These are phyloP conservation scores for Acephala macrosclerotiorum DNA, from an alignment of 2,329 filamentous ascomycete species.

Conservation along the genomic window DNA sequence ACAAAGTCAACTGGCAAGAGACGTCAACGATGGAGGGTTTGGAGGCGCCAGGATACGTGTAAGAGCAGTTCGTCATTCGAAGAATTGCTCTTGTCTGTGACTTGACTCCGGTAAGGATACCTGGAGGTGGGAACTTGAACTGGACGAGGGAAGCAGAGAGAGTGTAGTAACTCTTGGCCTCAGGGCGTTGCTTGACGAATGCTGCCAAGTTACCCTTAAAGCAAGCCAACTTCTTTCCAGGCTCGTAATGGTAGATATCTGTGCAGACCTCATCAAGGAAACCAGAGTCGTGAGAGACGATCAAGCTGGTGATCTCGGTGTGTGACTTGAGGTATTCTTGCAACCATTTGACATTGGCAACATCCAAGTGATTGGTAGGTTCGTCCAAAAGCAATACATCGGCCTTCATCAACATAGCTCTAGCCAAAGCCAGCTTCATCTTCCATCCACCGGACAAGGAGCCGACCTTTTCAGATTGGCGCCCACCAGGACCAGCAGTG, in stretches of 20 bases:
- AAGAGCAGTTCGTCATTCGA: constrained; percentile 90
- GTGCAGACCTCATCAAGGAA: constrained; percentile 98
- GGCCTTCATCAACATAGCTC: constrained; percentile 96
- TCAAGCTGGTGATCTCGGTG: constrained; percentile 94
- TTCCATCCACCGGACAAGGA: constrained; percentile 98
- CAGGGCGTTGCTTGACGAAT: constrained; percentile 89
- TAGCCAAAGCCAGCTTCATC: constrained; percentile 97
- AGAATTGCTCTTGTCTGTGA: constrained; percentile 93
- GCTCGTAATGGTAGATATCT: constrained; percentile 98
- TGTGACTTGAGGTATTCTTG: constrained; percentile 96
- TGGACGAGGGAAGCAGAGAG: constrained; percentile 86
- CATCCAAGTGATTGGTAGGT: constrained; percentile 98
- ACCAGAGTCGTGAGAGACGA: constrained; percentile 97
- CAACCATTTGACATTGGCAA: constrained; percentile 94
- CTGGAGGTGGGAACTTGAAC: constrained; percentile 98
- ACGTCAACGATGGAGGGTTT: constrained; percentile 91
- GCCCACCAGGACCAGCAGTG: constrained; percentile 85
- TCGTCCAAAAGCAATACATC: constrained; percentile 97
- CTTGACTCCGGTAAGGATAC: constrained; percentile 94
- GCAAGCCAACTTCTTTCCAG: constrained; percentile 88
- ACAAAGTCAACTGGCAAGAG: constrained; percentile 86
- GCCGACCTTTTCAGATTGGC: constrained; percentile 88
- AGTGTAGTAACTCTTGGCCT: constrained; percentile 98
- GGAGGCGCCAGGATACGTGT: constrained; percentile 86
- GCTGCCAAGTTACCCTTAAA: constrained; percentile 83